phyloP scores from a whole-genome alignment of 495 filamentous ascomycete genomes.

The Xylaria nigripes region DNA sequence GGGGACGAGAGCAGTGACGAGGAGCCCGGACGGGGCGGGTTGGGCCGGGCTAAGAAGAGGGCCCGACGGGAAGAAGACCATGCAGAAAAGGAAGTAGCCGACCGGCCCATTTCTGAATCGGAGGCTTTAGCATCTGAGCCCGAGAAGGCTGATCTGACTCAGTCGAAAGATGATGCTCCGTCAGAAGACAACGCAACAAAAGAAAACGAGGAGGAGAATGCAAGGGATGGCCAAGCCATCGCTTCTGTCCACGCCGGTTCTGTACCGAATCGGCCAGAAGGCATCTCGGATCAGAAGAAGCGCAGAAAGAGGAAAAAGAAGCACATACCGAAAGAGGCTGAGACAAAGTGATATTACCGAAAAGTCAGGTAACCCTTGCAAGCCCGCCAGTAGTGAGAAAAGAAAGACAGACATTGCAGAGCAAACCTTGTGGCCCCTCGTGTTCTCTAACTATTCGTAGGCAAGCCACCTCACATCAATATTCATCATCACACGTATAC shows the following conservation, averaged over 20 bases:
- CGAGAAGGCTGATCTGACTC: slow-evolving; percentile 1
- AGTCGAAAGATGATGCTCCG: slow-evolving; percentile 3
- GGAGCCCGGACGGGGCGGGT: slow-evolving; percentile 50
- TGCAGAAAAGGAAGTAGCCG: slow-evolving; percentile 14
- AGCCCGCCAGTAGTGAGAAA: background rate
- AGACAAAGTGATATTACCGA: background rate
- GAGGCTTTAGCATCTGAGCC: background rate
- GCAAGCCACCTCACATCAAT: background rate
- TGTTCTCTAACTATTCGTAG: background rate
- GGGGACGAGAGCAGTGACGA: slow-evolving; percentile 48
- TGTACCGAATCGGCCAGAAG: slow-evolving; percentile 1
- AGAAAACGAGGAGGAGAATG: slow-evolving; percentile 9
- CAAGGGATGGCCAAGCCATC: background rate
- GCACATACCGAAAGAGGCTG: slow-evolving; percentile 16
- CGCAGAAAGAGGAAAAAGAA: slow-evolving; percentile 44
- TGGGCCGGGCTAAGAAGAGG: slow-evolving; percentile 39
- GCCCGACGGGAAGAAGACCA: slow-evolving; percentile 14
- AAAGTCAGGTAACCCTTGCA: background rate
- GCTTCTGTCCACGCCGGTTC: background rate
- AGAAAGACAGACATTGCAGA: background rate
- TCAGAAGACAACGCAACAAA: background rate
- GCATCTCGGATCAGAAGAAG: slow-evolving; percentile 38
- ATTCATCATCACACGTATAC: background rate
- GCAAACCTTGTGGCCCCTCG: background rate
- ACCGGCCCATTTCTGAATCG: background rate